Conservation (phyloP, 2,329 filamentous ascomycete genomes). For the Trichoderma sp. region DNA sequence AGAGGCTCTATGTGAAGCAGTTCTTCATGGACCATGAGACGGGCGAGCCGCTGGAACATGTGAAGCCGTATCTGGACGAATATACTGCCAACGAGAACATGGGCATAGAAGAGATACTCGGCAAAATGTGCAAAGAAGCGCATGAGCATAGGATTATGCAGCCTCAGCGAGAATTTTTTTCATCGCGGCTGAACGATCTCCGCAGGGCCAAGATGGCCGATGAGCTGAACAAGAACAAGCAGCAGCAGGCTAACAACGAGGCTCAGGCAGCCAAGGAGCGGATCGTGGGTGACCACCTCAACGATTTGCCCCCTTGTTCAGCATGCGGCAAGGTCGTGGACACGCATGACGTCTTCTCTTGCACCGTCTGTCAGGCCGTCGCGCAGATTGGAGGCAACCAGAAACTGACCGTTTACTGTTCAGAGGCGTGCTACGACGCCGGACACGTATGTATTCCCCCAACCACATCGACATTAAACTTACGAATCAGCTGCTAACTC, state of each 20-base stretch:
- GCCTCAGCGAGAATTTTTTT: slow-evolving; percentile 39
- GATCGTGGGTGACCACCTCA: slow-evolving; percentile 33
- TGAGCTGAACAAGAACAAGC: slow-evolving; percentile 43
- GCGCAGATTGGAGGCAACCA: slow-evolving; percentile 35
- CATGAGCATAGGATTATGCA: slow-evolving; percentile 31
- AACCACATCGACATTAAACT: too few species aligned
- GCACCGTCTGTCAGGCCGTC: slow-evolving; percentile 45
- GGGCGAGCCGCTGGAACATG: slow-evolving; percentile 31
- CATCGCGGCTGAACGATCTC: slow-evolving; percentile 44
- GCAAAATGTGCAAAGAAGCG: slow-evolving; percentile 33
- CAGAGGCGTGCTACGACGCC: slow-evolving; percentile 39
- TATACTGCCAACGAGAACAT: slow-evolving; percentile 29
- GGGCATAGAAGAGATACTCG: slow-evolving; percentile 35
- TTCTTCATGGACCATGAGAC: slow-evolving; percentile 42
- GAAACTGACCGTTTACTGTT: slow-evolving; percentile 44
- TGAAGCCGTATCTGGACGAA: slow-evolving; percentile 41
- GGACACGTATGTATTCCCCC: slow-evolving; percentile 39
- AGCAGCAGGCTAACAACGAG: slow-evolving; percentile 37
- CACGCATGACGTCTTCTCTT: slow-evolving; percentile 39
- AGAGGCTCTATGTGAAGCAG: slow-evolving; percentile 39
- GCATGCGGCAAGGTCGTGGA: slow-evolving; percentile 38
- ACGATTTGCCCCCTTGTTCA: slow-evolving; percentile 39
- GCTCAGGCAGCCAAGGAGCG: slow-evolving; percentile 30
- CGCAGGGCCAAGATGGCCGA: slow-evolving; percentile 47
- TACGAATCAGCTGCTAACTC: slow-evolving; percentile 25